phyloP scores from a whole-genome alignment of 495 filamentous ascomycete species.

The Cairneyella variabilis region DNA sequence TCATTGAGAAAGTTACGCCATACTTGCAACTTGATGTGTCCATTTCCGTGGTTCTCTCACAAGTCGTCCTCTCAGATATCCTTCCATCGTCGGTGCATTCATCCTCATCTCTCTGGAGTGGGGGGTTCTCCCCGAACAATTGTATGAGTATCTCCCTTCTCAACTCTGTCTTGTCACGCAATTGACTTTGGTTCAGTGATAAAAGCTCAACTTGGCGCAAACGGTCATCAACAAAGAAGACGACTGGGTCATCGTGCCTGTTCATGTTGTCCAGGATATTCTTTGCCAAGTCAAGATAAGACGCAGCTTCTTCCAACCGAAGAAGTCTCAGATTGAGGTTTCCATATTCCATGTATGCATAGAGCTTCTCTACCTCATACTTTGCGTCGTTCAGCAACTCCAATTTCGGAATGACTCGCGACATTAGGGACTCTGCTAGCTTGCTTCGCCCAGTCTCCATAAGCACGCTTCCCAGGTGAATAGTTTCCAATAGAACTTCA shows the following conservation, averaged over 20 bases:
- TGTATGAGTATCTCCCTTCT: background rate
- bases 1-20: background rate
- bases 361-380: background rate
- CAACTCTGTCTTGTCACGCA: background rate
- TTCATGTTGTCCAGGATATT: background rate
- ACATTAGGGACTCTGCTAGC: background rate
- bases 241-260: background rate
- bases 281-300: background rate
- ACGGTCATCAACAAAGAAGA: background rate
- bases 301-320: background rate
- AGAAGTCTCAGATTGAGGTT: background rate
- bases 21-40: background rate
- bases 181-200: background rate
- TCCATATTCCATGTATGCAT: constrained; percentile 1
- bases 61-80: too few species aligned
- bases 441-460: background rate
- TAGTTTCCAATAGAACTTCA: background rate
- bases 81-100: background rate
- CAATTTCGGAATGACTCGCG: background rate
- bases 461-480: background rate
- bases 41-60: background rate
- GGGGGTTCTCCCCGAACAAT: background rate
- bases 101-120: background rate
- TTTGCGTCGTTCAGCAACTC: background rate
- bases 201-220: background rate